A percentile compares a stretch with the other conserved stretches of the same genome.
Conservation (phyloP, 2,329 filamentous ascomycete species). For the Chrysoporthe cubensis region DNA sequence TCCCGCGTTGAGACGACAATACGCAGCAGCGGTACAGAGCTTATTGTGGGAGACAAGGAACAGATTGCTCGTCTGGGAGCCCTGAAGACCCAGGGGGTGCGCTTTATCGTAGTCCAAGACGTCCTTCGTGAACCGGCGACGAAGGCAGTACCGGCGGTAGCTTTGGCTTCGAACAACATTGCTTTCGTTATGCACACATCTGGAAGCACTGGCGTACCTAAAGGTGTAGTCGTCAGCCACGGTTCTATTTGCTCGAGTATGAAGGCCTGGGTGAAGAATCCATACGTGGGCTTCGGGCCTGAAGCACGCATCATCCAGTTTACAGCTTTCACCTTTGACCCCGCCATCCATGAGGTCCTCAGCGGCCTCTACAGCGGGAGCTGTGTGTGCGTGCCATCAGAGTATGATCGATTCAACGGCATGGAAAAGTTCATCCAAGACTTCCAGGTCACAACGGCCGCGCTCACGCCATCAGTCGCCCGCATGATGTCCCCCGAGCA, state of each 20-base stretch:
- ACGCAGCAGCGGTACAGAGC: not conserved
- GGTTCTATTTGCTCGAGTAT: slow-evolving; percentile 48
- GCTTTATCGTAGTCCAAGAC: not conserved
- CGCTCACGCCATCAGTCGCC: slow-evolving; percentile 35
- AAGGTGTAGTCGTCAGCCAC: slow-evolving; percentile 58
- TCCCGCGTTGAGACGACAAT: not conserved
- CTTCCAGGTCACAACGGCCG: slow-evolving; percentile 29
- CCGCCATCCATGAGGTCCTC: slow-evolving; percentile 58
- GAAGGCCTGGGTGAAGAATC: slow-evolving; percentile 42
- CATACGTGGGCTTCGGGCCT: slow-evolving; percentile 46
- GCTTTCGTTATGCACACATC: slow-evolving; percentile 70
- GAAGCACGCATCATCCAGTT: slow-evolving; percentile 52
- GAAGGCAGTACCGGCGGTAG: slow-evolving; percentile 15
- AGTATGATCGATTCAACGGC: slow-evolving; percentile 42
- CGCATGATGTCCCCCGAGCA: slow-evolving; percentile 27
- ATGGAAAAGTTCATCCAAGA: slow-evolving; percentile 35
- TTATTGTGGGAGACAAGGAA: not conserved
- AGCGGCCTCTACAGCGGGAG: slow-evolving; percentile 45
- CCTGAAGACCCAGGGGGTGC: not conserved
- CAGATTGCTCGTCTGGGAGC: not conserved
- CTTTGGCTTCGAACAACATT: slow-evolving; percentile 7
- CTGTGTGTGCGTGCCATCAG: slow-evolving; percentile 21
- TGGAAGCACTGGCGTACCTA: slow-evolving; percentile 72
- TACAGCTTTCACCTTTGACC: slow-evolving; percentile 59
- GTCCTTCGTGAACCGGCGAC: slow-evolving; percentile 13